phyloP scores from a whole-genome alignment of 495 filamentous ascomycete genomes.

The Niebla homalea region DNA sequence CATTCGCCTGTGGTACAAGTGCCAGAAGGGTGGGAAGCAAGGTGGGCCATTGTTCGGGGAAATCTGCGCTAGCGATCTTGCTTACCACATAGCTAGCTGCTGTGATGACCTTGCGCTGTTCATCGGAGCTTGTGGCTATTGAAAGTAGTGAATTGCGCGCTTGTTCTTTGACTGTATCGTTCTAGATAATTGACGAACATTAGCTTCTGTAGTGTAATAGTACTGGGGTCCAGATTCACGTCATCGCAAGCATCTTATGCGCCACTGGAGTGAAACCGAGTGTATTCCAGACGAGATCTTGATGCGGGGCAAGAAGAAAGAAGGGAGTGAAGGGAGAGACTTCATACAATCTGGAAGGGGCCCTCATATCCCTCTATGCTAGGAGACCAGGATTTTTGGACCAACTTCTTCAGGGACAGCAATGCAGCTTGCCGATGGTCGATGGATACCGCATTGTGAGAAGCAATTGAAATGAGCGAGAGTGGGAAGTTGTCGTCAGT shows the following conservation, averaged over 20 bases:
- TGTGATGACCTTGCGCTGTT: constrained; percentile 72
- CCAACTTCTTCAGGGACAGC: constrained; percentile 64
- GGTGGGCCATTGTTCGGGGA: constrained; percentile 83
- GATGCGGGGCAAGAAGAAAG: no score
- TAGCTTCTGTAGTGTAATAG: no score
- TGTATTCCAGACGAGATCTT: no score
- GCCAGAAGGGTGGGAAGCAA: constrained; percentile 70
- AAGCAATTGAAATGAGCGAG: constrained; percentile 64
- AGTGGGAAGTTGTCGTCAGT: constrained; percentile 58
- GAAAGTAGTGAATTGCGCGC: constrained; percentile 57
- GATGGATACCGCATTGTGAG: constrained; percentile 52
- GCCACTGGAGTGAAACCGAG: no score
- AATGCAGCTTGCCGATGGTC: constrained; percentile 74
- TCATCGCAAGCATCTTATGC: no score
- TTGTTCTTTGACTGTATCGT: constrained; percentile 56
- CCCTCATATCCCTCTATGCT: constrained; percentile 56
- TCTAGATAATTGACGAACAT: constrained; percentile 1
- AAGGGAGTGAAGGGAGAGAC: no score
- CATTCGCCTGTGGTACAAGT: constrained; percentile 56
- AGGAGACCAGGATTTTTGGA: constrained; percentile 65
- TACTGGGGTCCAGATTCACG: no score
- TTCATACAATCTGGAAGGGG: constrained; percentile 36
- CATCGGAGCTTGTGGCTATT: constrained; percentile 59
- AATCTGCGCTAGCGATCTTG: constrained; percentile 89
- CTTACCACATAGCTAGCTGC: constrained; percentile 83